These are phyloP conservation scores for Kodamaea leandrae DNA, from an alignment of 805 yeast genomes.

Conservation along the genomic window DNA sequence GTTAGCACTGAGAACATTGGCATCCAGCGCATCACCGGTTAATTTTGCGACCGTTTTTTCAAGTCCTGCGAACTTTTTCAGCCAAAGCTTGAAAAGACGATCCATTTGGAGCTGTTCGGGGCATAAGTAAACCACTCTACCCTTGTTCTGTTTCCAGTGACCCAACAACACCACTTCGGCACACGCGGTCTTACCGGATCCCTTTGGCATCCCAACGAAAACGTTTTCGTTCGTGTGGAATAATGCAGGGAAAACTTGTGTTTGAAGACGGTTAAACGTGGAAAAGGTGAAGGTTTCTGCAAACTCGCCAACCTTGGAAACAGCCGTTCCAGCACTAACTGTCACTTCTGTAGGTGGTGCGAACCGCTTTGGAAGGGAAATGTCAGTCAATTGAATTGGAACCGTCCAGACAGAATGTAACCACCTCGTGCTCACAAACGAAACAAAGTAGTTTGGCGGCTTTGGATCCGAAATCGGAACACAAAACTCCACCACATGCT, in stretches of 20 bases:
- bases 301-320: slow-evolving; percentile 42
- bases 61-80: slow-evolving; percentile 35
- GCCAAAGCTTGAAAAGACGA: slow-evolving; percentile 50
- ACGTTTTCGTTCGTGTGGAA: slow-evolving; percentile 57
- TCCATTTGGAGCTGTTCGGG: slow-evolving; percentile 62
- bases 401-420: slow-evolving; percentile 63
- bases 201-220: slow-evolving; percentile 71
- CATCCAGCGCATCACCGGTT: slow-evolving; percentile 54
- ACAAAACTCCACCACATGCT: slow-evolving; percentile 61
- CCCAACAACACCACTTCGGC: slow-evolving; percentile 72
- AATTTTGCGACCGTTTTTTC: slow-evolving; percentile 59
- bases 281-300: slow-evolving; percentile 11
- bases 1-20: slow-evolving; percentile 52
- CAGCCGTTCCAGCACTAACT: slow-evolving; percentile 51
- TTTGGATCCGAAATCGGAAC: slow-evolving; percentile 56
- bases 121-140: slow-evolving; percentile 69
- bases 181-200: slow-evolving; percentile 68
- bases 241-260: slow-evolving; percentile 62
- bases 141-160: slow-evolving; percentile 69
- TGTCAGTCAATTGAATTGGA: slow-evolving; percentile 54
- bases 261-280: slow-evolving; percentile 68
- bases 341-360: slow-evolving; percentile 59
- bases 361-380: slow-evolving; percentile 60
- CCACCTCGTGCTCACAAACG: slow-evolving; percentile 82
- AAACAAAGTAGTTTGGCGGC: slow-evolving; percentile 70